Conservation (phyloP, 768 basidiomycete genomes). For the Calocera viscosa region DNA sequence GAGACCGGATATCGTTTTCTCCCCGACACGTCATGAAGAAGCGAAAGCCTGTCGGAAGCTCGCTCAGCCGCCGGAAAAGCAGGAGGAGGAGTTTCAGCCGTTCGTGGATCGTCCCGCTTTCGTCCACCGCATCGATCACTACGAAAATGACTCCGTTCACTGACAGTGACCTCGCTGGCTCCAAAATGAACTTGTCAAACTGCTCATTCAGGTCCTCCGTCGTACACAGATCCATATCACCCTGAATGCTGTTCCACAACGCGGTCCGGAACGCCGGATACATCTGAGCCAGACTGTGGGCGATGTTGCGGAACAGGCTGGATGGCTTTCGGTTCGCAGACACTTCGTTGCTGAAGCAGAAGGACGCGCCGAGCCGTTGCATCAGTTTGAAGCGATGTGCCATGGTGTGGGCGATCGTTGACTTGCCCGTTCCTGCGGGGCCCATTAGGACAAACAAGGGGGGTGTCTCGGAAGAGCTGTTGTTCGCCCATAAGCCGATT, state of each 20-base stretch:
- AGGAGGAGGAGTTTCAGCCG: background rate
- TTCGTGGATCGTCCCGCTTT: background rate
- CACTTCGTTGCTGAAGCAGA: conserved; percentile 11
- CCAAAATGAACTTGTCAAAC: background rate
- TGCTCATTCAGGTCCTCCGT: background rate
- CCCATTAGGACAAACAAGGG: conserved; percentile 13
- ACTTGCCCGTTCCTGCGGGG: conserved; percentile 16
- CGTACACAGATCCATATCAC: background rate
- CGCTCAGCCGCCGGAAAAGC: background rate
- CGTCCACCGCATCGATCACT: background rate
- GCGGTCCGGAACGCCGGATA: background rate
- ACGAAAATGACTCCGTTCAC: background rate
- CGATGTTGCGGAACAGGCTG: conserved; percentile 15
- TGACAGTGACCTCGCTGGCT: background rate
- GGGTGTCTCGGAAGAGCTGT: background rate
- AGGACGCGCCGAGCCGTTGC: conserved; percentile 14
- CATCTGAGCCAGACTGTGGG: conserved; percentile 8
- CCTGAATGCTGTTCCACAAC: background rate
- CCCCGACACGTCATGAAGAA: background rate
- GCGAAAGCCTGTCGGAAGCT: background rate
- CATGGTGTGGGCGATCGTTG: conserved; percentile 15
- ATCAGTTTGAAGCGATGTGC: background rate
- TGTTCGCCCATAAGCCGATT: conserved; percentile 11
- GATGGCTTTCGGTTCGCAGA: background rate
- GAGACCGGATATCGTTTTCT: background rate